Evolutionary conservation across 164 flowering plant species (phyloP).

Genomic region (Annona squamosa): DNA sequence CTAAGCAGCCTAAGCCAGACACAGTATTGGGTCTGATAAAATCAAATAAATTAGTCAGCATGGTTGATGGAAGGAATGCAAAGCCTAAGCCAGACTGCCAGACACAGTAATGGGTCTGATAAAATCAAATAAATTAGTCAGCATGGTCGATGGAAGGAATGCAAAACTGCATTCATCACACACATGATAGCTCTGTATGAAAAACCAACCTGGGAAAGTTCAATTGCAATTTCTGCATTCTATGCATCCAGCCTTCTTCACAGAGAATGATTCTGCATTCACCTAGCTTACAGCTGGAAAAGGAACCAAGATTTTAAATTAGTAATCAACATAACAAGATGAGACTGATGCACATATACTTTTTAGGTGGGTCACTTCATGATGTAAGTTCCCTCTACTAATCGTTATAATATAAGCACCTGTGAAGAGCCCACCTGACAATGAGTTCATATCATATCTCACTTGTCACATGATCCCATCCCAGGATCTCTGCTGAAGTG

Average conservation of each 20-base stretch:
- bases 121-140: no score
- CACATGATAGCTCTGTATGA: background rate
- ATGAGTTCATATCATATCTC: background rate
- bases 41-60: no score
- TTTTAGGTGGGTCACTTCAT: background rate
- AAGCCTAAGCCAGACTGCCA: no score
- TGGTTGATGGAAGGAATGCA: no score
- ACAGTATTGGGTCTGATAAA: background rate
- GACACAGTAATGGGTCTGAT: background rate
- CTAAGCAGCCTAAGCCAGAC: background rate
- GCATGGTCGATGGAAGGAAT: no score
- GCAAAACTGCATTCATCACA: no score
- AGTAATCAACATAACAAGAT: background rate
- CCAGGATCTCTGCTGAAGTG: background rate
- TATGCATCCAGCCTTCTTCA: conserved; percentile 76
- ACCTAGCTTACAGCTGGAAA: conserved; percentile 84
- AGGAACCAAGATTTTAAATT: background rate
- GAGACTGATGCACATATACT: background rate
- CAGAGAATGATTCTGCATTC: conserved; percentile 77
- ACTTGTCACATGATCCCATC: background rate
- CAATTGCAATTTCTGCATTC: conserved; percentile 84
- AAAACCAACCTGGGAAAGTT: conserved; percentile 79
- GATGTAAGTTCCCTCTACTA: background rate
- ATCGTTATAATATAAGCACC: background rate
- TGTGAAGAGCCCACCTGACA: background rate